Conservation (phyloP, 257 asterid species). For the Forsythia suspensa region DNA sequence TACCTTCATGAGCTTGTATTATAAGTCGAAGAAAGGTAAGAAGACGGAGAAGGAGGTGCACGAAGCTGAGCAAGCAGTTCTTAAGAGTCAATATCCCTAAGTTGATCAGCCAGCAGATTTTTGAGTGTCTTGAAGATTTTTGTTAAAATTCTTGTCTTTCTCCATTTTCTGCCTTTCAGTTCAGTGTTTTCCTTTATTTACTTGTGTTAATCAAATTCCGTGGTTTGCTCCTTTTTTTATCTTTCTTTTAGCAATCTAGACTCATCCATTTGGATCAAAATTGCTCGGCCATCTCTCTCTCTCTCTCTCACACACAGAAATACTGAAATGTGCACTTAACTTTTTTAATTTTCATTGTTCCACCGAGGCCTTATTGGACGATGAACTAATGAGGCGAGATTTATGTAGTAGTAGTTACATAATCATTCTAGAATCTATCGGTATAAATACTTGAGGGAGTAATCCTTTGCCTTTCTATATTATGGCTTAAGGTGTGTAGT, state of each 20-base stretch:
- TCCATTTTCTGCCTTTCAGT: background rate
- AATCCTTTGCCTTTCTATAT: too few relatives aligned
- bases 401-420: too few relatives aligned
- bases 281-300: too few relatives aligned
- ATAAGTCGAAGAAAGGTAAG: constrained; percentile 90
- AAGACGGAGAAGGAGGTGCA: constrained; percentile 95
- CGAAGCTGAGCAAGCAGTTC: constrained; percentile 84
- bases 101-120: constrained; percentile 34
- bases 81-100: constrained; percentile 70
- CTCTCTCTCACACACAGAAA: too few relatives aligned
- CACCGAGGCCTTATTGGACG: too few relatives aligned
- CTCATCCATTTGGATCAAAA: background rate
- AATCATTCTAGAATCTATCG: too few relatives aligned
- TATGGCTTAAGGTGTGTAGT: too few relatives aligned
- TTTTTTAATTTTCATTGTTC: too few relatives aligned
- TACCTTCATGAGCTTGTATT: constrained; percentile 91
- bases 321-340: too few relatives aligned
- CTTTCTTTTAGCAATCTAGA: background rate
- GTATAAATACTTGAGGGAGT: too few relatives aligned
- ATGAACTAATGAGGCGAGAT: too few relatives aligned
- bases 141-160: constrained; percentile 4
- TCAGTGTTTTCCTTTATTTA: too few relatives aligned
- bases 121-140: constrained; percentile 1
- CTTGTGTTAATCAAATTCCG: background rate
- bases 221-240: background rate